Evolutionary conservation across 1,284 basidiomycete genomes (phyloP).

Genomic region (Retiboletus flavoniger): DNA sequence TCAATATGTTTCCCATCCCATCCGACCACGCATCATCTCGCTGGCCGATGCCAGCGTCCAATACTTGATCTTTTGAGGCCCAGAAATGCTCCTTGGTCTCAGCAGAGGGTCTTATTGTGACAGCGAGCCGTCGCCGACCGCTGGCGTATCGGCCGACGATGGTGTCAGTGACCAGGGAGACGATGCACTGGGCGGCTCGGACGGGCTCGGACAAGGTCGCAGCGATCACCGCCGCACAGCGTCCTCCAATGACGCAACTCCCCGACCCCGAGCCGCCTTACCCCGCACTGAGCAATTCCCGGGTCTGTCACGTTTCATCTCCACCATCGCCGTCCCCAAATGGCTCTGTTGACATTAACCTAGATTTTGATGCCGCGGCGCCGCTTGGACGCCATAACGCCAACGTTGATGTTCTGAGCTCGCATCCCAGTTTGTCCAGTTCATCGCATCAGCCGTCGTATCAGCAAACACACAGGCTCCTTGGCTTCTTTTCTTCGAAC

Average conservation of each 20-base stretch:
- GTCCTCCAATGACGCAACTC: constrained; percentile 29
- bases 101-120: constrained; percentile 23
- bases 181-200: constrained; percentile 2
- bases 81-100: constrained; percentile 27
- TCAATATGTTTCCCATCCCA: constrained; percentile 4
- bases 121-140: constrained; percentile 22
- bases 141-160: constrained; percentile 7
- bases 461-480: constrained; percentile 16
- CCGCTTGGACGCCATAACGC: constrained; percentile 10
- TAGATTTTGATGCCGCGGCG: constrained; percentile 14
- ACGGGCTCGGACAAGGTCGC: constrained; percentile 12
- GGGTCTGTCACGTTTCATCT: constrained; percentile 18
- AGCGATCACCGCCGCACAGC: constrained; percentile 30
- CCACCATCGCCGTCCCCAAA: constrained; percentile 3
- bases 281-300: constrained; percentile 16
- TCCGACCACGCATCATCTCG: neutral
- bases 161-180: constrained; percentile 7
- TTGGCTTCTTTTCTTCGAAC: constrained; percentile 25
- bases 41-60: neutral
- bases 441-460: constrained; percentile 9
- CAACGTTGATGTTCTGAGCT: constrained; percentile 7
- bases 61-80: neutral
- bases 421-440: constrained; percentile 14
- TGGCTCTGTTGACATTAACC: constrained; percentile 15
- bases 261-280: constrained; percentile 19